A percentile compares a stretch with the other conserved stretches of the same genome.
Conservation (phyloP, 176 grass and related monocot genomes). For the Aegilops tauschii region DNA sequence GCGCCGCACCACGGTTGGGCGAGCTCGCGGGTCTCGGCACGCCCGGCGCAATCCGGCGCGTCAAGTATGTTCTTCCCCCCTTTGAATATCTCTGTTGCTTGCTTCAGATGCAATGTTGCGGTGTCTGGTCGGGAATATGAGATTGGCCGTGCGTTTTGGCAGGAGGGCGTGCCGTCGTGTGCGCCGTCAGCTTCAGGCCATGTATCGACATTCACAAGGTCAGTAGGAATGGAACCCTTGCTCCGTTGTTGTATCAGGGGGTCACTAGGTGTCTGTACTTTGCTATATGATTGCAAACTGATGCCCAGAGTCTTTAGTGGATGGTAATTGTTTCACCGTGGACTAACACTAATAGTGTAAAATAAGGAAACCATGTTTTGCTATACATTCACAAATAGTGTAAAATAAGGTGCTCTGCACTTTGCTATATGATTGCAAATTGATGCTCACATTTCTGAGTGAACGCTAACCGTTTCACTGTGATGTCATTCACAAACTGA, state of each 20-base stretch:
- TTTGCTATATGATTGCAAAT: slow-evolving; percentile 13
- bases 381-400: no score
- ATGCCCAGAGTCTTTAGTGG: background rate
- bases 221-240: background rate
- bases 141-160: slow-evolving; percentile 17
- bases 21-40: background rate
- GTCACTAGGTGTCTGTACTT: slow-evolving; percentile 7
- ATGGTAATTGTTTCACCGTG: background rate
- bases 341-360: no score
- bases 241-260: background rate
- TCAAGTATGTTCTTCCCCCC: slow-evolving; percentile 21
- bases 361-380: no score
- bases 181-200: slow-evolving; percentile 57
- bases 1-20: background rate
- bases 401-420: background rate
- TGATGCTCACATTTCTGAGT: background rate
- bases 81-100: background rate
- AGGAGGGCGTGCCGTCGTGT: slow-evolving; percentile 28
- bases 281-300: background rate
- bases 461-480: background rate
- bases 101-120: background rate
- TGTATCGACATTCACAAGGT: slow-evolving; percentile 99
- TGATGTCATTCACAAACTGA: background rate
- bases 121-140: background rate
- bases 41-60: background rate